A percentile compares a stretch with the other conserved stretches of the same genome.
These are phyloP conservation scores for Aquanectria penicillioides DNA, from an alignment of 2,329 filamentous ascomycete genomes.

Conservation along the genomic window DNA sequence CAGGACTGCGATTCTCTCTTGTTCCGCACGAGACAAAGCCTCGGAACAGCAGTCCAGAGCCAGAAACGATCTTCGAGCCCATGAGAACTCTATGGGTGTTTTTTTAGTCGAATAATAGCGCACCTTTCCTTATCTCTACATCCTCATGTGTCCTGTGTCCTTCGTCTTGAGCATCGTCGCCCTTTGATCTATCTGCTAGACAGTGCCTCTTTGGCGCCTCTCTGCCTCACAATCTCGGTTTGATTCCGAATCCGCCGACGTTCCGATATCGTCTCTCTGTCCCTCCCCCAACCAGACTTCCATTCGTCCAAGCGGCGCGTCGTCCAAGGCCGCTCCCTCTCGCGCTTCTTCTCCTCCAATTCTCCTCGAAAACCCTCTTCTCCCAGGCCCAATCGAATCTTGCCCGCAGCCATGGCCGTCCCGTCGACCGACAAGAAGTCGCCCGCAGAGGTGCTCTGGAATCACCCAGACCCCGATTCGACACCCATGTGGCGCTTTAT, in stretches of 20 bases:
- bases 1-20: conserved; percentile 6
- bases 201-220: neutral
- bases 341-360: neutral
- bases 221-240: conserved; percentile 6
- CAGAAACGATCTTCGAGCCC: neutral
- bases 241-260: conserved; percentile 19
- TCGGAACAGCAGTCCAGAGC: conserved; percentile 19
- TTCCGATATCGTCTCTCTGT: conserved; percentile 22
- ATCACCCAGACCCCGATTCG: conserved; percentile 70
- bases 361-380: conserved; percentile 1
- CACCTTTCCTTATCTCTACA: neutral
- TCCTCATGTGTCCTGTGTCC: neutral
- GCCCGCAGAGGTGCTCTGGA: conserved; percentile 70
- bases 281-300: conserved; percentile 14
- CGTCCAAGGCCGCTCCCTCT: neutral
- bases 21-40: conserved; percentile 28
- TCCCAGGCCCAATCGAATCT: conserved; percentile 1
- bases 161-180: neutral
- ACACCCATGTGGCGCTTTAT: conserved; percentile 81
- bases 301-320: neutral
- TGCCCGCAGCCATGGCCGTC: conserved; percentile 34
- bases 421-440: conserved; percentile 38
- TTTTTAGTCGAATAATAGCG: conserved; percentile 11
- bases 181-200: neutral
- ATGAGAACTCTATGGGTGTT: conserved; percentile 17